Evolutionary conservation across 1,284 basidiomycete species (phyloP).

Genomic region (Jaminaea rosea): DNA sequence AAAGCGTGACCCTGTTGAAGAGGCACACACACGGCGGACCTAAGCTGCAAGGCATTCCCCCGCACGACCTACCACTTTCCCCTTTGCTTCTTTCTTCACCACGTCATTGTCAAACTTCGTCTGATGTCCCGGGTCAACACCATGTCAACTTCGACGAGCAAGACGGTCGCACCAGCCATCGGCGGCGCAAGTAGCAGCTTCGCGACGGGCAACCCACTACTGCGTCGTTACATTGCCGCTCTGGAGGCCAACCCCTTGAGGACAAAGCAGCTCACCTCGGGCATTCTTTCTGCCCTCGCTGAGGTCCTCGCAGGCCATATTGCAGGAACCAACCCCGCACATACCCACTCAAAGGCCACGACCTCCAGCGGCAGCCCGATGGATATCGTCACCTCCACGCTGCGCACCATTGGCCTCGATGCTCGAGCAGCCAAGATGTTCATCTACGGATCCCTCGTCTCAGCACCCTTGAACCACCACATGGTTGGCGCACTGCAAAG

Average conservation of each 20-base stretch:
- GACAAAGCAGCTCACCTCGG: slow-evolving; percentile 34
- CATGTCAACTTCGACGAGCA: neutral
- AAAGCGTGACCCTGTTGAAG: no score
- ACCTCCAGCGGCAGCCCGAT: no score
- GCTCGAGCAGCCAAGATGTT: slow-evolving; percentile 65
- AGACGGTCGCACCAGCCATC: neutral
- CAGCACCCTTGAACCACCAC: slow-evolving; percentile 71
- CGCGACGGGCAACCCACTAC: slow-evolving; percentile 13
- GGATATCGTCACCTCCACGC: no score
- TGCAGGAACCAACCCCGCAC: slow-evolving; percentile 24
- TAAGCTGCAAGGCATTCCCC: neutral
- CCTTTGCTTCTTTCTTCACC: no score
- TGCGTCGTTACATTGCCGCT: slow-evolving; percentile 25
- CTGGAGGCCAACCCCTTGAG: slow-evolving; percentile 33
- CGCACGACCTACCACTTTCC: no score
- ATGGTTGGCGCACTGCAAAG: slow-evolving; percentile 62
- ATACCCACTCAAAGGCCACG: neutral
- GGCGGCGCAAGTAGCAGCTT: neutral
- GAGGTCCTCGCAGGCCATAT: slow-evolving; percentile 31
- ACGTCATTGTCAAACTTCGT: neutral
- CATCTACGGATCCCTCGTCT: slow-evolving; percentile 70
- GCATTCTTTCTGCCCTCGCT: slow-evolving; percentile 27
- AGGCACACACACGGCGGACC: neutral
- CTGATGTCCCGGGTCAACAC: neutral
- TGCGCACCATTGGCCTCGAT: slow-evolving; percentile 30